These are phyloP conservation scores for Leccinum imitatum DNA, from an alignment of 768 basidiomycete species.

Conservation along the genomic window DNA sequence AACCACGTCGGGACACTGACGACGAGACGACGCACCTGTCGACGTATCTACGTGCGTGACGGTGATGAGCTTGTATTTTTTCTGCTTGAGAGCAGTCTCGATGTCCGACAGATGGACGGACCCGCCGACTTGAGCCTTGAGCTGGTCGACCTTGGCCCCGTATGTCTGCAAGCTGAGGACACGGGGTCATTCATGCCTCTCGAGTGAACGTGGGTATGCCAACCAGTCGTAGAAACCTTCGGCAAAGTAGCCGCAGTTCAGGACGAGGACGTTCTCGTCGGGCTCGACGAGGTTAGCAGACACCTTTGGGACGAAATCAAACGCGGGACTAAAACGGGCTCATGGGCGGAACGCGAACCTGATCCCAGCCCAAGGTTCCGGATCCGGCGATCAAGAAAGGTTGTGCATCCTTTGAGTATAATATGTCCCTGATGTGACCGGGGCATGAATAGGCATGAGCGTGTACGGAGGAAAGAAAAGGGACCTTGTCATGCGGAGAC, in stretches of 20 bases:
- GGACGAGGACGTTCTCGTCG: slow-evolving; percentile 75
- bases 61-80: slow-evolving; percentile 86
- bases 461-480: background rate
- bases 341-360: slow-evolving; percentile 43
- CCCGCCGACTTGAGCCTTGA: slow-evolving; percentile 83
- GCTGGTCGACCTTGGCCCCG: slow-evolving; percentile 81
- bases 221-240: slow-evolving; percentile 89
- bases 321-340: background rate
- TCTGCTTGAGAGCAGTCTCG: slow-evolving; percentile 66
- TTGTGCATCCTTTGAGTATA: slow-evolving; percentile 77
- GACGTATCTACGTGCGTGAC: slow-evolving; percentile 97
- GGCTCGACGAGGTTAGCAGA: slow-evolving; percentile 87
- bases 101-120: slow-evolving; percentile 61
- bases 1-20: background rate
- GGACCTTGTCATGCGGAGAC: slow-evolving; percentile 79
- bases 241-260: slow-evolving; percentile 93
- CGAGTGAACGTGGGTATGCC: background rate
- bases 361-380: slow-evolving; percentile 97
- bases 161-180: slow-evolving; percentile 72
- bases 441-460: background rate
- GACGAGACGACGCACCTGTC: slow-evolving; percentile 46
- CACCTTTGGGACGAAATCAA: slow-evolving; percentile 51
- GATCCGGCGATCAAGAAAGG: slow-evolving; percentile 93
- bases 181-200: background rate
- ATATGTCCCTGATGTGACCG: slow-evolving; percentile 52